phyloP scores from a whole-genome alignment of 139 green algal species.

The Eudorina sp. region DNA sequence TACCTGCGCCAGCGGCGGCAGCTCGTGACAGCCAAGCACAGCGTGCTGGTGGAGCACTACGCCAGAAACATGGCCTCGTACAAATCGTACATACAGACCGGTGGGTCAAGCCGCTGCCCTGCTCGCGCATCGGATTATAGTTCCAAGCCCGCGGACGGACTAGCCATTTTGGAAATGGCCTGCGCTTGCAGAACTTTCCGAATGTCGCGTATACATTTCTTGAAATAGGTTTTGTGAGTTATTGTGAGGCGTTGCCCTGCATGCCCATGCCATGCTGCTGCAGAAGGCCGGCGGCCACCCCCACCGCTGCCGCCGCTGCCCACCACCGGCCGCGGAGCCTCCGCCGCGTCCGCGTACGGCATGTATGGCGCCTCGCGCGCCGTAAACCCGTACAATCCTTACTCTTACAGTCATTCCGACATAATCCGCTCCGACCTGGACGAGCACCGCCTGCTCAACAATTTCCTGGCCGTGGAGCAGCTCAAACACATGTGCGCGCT shows the following conservation, averaged over 20 bases:
- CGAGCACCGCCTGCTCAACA: conserved; percentile 80
- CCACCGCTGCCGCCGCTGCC: neutral
- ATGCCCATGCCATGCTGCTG: too few relatives aligned
- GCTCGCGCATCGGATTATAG: too few relatives aligned
- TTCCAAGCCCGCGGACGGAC: too few relatives aligned
- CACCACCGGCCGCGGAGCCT: neutral
- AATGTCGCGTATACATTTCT: too few relatives aligned
- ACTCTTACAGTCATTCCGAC: conserved; percentile 39
- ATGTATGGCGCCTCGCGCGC: neutral
- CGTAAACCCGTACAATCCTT: conserved; percentile 32
- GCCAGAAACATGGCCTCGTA: neutral
- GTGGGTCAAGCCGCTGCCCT: too few relatives aligned
- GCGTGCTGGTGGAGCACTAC: conserved; percentile 32
- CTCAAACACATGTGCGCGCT: conserved; percentile 75
- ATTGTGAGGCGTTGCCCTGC: too few relatives aligned
- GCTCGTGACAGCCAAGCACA: conserved; percentile 44
- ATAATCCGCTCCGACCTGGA: conserved; percentile 70
- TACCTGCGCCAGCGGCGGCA: conserved; percentile 35
- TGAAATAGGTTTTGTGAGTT: too few relatives aligned
- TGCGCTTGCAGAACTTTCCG: too few relatives aligned
- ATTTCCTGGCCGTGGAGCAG: conserved; percentile 73
- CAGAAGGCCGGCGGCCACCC: neutral
- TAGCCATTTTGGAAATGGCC: too few relatives aligned
- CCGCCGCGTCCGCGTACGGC: neutral
- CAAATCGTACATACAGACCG: conserved; percentile 25